Evolutionary conservation across 176 grass and related monocot species (phyloP), one percentile per base, ranked within the genome.

Genomic region (Cenchrus fungigraminus): DNA sequence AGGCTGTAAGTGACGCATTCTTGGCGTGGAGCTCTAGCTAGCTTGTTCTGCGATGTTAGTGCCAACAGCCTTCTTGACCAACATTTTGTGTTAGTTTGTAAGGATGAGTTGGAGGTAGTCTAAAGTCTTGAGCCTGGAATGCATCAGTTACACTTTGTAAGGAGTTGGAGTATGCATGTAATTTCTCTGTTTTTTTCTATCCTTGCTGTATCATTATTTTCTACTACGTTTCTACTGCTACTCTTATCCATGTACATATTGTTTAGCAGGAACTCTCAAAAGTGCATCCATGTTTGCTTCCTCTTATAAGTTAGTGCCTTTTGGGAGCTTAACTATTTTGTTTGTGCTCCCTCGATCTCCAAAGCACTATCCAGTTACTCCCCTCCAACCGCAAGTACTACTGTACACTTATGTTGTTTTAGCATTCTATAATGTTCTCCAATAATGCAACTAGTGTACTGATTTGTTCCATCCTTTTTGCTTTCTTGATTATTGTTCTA

Each of bases 1-100:
- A 88, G 76, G 81, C 80, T 93, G 91, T 93, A 93, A 93, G 82
- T 74, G 91, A 83, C 82, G 91, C 91, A 93, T 91, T 91, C 88
- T 83, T 76, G 86, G 88, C 75, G 25, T 67, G 71, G 71, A 70
- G 78, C 25, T 25, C 25, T 25, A 25, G 25, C 71, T 82, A 62
- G 57, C 20, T 60, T 9, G n/a, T 73, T 79, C 34, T 75, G 45
- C 42, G 66, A 88, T 82, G 66, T 68, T 86, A 74, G 15, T 69
- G 56, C 78, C 49, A 17, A 83, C 19, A 56, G 65, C 83, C 40
- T 86, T 54, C 8, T 83, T 78, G 65, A 73, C 74, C 76, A 71
- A 29, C 32, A 55, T 64, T 69, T 81, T 69, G 25, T 12, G n/a
- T 29, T 51, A 51, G 45, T 73, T 4, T 73, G 45, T 17, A 56